Conservation (phyloP, 2,329 filamentous ascomycete genomes). For the Chaetomiaceae sp. region DNA sequence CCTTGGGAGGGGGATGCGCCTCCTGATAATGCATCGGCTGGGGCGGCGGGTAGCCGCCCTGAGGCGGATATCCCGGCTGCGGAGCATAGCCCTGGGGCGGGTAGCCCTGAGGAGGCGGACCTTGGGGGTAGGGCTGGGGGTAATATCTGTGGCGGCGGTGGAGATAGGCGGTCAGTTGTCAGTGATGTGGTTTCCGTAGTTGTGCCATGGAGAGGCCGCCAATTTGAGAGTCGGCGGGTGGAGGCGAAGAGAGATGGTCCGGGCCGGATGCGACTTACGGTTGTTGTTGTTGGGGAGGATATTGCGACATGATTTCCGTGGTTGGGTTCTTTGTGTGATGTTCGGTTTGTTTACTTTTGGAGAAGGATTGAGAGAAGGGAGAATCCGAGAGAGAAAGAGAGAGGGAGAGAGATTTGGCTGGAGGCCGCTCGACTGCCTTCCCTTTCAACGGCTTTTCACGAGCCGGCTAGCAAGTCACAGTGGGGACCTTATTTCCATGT, state of each 20-base stretch:
- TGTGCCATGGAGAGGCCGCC: not conserved
- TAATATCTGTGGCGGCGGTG: not conserved
- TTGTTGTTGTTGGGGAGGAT: conserved; percentile 11
- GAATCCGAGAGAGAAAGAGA: not conserved
- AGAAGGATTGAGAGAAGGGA: not conserved
- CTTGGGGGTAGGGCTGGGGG: not conserved
- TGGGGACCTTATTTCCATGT: not conserved
- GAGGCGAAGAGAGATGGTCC: not conserved
- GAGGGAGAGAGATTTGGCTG: not conserved
- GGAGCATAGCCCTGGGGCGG: conserved; percentile 17
- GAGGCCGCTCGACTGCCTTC: not conserved
- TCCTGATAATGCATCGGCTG: conserved; percentile 35
- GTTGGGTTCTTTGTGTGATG: not conserved
- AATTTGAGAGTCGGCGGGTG: not conserved
- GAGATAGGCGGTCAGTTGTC: conserved; percentile 1
- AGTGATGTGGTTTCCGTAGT: not conserved
- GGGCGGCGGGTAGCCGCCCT: conserved; percentile 8
- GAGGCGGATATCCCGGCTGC: conserved; percentile 5
- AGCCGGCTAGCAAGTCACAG: not conserved
- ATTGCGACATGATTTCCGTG: conserved; percentile 11
- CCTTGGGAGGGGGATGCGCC: conserved; percentile 33
- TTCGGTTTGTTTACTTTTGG: not conserved
- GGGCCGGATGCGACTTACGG: not conserved
- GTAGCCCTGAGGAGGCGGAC: conserved; percentile 13
- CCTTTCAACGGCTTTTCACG: conserved; percentile 1